phyloP scores from a whole-genome alignment of 164 flowering plant genomes.

The Cinnamomum micranthum region DNA sequence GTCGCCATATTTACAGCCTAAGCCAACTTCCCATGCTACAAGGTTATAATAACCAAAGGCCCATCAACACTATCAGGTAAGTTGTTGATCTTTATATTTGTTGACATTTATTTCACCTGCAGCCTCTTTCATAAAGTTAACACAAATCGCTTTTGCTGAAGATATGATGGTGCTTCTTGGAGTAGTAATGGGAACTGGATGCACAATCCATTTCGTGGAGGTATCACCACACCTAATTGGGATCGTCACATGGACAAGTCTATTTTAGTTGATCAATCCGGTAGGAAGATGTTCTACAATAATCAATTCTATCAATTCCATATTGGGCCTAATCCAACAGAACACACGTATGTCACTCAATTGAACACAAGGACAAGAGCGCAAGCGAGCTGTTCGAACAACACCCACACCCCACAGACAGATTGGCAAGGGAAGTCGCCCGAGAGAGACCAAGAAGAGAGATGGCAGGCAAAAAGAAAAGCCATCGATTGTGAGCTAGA shows the following conservation, averaged over 20 bases:
- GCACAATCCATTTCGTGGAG: constrained; percentile 10
- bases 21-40: constrained; percentile 58
- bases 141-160: constrained; percentile 3
- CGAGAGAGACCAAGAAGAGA: constrained; percentile 4
- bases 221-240: not conserved
- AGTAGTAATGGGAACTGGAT: constrained; percentile 23
- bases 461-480: constrained; percentile 30
- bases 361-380: constrained; percentile 13
- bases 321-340: constrained; percentile 5
- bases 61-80: constrained; percentile 38
- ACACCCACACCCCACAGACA: not conserved
- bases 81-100: not conserved
- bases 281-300: constrained; percentile 9
- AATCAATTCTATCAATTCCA: constrained; percentile 12
- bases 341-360: constrained; percentile 10
- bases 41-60: constrained; percentile 26
- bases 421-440: not conserved
- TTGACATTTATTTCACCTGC: not conserved
- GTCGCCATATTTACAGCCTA: constrained; percentile 40
- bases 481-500: constrained; percentile 35
- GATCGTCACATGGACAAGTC: constrained; percentile 10
- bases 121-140: not conserved
- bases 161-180: constrained; percentile 43
- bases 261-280: constrained; percentile 8
- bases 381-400: not conserved